These are phyloP conservation scores for Limnanthes douglasii DNA, from an alignment of 345 rosid genomes.

Conservation along the genomic window DNA sequence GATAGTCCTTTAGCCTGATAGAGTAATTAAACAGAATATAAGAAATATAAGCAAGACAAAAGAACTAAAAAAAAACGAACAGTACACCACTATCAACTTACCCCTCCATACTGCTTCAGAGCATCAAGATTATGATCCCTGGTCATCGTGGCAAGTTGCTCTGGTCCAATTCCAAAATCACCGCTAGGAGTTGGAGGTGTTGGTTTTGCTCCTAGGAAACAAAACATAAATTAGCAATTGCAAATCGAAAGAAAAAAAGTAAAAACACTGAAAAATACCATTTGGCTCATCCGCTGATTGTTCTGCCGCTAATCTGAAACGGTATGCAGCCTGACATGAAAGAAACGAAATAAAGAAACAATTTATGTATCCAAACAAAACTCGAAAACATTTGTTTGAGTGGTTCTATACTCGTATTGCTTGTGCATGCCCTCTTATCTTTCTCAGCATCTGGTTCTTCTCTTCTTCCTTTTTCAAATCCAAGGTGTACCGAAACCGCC, in stretches of 20 bases:
- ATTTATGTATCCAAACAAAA: neutral
- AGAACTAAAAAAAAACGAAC: constrained; percentile 8
- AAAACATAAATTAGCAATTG: constrained; percentile 8
- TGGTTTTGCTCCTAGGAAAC: constrained; percentile 17
- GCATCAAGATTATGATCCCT: constrained; percentile 53
- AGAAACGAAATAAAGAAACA: constrained; percentile 4
- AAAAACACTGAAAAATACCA: constrained; percentile 25
- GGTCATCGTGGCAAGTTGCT: constrained; percentile 53
- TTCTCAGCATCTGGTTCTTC: constrained; percentile 35
- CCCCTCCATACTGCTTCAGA: constrained; percentile 71
- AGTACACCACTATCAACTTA: constrained; percentile 18
- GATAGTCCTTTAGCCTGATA: constrained; percentile 58
- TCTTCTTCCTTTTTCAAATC: constrained; percentile 86
- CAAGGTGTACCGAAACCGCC: constrained; percentile 90
- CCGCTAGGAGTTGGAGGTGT: constrained; percentile 19
- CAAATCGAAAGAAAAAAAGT: constrained; percentile 3
- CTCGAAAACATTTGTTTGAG: neutral
- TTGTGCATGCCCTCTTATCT: constrained; percentile 82
- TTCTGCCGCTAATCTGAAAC: constrained; percentile 50
- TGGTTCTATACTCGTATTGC: constrained; percentile 51
- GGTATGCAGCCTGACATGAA: constrained; percentile 67
- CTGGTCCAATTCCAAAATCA: constrained; percentile 59
- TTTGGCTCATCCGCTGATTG: constrained; percentile 23
- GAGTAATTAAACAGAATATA: constrained; percentile 3
- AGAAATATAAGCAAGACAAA: constrained; percentile 2